Percentiles rank a stretch among this genome's conserved stretches.
Evolutionary conservation across 2,329 filamentous ascomycete genomes (phyloP).

Genomic region (Fusarium domesticum): DNA sequence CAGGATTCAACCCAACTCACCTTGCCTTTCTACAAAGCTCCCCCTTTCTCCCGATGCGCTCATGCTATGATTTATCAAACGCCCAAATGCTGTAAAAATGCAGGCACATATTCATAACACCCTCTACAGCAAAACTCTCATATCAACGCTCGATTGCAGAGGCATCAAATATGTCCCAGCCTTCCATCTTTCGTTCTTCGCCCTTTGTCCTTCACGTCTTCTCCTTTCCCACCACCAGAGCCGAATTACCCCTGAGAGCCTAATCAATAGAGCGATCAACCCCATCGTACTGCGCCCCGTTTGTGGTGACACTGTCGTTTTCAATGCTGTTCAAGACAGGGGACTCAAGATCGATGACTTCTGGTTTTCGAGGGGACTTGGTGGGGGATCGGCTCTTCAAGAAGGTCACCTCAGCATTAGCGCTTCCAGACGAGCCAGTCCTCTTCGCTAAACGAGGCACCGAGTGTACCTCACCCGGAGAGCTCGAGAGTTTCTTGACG

Average conservation of each 20-base stretch:
- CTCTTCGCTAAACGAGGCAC: not conserved
- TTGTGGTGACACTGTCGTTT: conserved; percentile 5
- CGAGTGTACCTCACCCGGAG: conserved; percentile 4
- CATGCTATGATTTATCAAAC: conserved; percentile 2
- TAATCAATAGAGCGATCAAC: conserved; percentile 29
- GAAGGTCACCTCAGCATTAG: not conserved
- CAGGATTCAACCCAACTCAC: too few species aligned
- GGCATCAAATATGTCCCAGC: too few species aligned
- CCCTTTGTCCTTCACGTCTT: too few species aligned
- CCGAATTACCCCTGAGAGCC: conserved; percentile 3
- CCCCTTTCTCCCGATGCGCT: conserved; percentile 3
- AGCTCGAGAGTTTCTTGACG: conserved; percentile 15
- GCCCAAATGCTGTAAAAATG: conserved; percentile 2
- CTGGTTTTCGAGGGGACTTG: not conserved
- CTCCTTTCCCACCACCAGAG: not conserved
- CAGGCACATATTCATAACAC: too few species aligned
- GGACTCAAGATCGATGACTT: conserved; percentile 8
- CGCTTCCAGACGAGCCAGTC: too few species aligned
- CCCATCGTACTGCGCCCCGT: conserved; percentile 32
- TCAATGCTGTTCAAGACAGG: conserved; percentile 20
- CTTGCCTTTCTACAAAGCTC: not conserved
- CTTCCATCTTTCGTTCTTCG: too few species aligned
- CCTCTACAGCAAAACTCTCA: too few species aligned
- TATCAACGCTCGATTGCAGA: too few species aligned
- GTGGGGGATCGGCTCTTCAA: not conserved